These are phyloP conservation scores for Saccharomyces mikatae DNA, from an alignment of 805 yeast genomes.

Conservation along the genomic window DNA sequence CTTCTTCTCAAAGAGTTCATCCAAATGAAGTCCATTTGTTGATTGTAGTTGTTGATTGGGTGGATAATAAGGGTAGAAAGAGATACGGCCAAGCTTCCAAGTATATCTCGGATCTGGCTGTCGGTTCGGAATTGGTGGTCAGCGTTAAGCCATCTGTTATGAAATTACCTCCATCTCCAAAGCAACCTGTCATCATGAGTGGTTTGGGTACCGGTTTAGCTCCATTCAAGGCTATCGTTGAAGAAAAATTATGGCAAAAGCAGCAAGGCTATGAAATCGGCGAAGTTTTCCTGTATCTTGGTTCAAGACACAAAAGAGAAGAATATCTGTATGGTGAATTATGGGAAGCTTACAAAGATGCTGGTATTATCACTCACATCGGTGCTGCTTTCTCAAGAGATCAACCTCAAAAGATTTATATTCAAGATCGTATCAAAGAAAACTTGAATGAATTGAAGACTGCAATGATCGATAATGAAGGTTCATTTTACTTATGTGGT, in stretches of 20 bases:
- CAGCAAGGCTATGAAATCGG: conserved; percentile 87
- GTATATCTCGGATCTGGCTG: conserved; percentile 66
- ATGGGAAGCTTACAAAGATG: conserved; percentile 93
- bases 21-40: conserved; percentile 84
- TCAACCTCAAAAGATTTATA: conserved; percentile 88
- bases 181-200: conserved; percentile 90
- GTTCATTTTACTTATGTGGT: conserved; percentile 93
- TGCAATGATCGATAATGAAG: conserved; percentile 69
- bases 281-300: conserved; percentile 76
- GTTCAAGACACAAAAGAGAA: conserved; percentile 91
- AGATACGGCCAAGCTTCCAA: conserved; percentile 94
- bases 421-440: conserved; percentile 87
- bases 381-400: conserved; percentile 99
- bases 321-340: conserved; percentile 94
- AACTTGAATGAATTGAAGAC: conserved; percentile 62
- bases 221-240: conserved; percentile 95
- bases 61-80: conserved; percentile 72
- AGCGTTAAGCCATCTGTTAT: conserved; percentile 94
- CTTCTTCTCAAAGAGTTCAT: conserved; percentile 89
- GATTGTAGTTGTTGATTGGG: conserved; percentile 95
- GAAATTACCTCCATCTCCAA: conserved; percentile 84
- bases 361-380: conserved; percentile 84
- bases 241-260: conserved; percentile 89
- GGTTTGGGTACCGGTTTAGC: conserved; percentile 98
- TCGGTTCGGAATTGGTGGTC: conserved; percentile 84